Conservation (phyloP, 371 early-diverging fungal species). For the Funneliformis caledonium region DNA sequence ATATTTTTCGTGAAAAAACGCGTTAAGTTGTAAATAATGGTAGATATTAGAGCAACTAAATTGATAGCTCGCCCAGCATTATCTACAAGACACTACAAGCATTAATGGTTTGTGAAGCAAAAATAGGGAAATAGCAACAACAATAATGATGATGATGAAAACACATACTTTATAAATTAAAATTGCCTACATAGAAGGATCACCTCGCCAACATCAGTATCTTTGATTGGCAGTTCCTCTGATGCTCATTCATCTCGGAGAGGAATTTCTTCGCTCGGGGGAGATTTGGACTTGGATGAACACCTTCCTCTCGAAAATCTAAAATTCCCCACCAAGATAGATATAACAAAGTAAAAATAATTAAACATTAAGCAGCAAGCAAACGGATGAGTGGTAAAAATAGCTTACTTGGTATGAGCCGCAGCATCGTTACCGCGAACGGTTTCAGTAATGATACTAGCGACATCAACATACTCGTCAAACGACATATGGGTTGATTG, state of each 20-base stretch:
- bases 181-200: conserved; percentile 19
- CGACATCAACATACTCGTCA: conserved; percentile 14
- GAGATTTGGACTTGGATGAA: conserved; percentile 1
- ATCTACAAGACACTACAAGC: neutral
- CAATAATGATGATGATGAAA: too few species aligned
- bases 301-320: neutral
- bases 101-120: too few species aligned
- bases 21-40: too few species aligned
- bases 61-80: neutral
- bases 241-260: conserved; percentile 21
- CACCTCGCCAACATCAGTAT: conserved; percentile 30
- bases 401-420: conserved; percentile 11
- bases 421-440: conserved; percentile 5
- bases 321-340: conserved; percentile 29
- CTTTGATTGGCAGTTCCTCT: conserved; percentile 25
- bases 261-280: conserved; percentile 15
- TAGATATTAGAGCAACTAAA: too few species aligned
- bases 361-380: neutral
- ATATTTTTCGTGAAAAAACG: too few species aligned
- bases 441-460: conserved; percentile 8
- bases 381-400: neutral
- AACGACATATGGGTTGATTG: neutral
- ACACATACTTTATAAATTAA: too few species aligned
- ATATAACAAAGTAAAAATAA: conserved; percentile 12
- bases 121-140: too few species aligned